Conservation (phyloP, 805 yeast genomes). For the Yamadazyma phyllophila region DNA sequence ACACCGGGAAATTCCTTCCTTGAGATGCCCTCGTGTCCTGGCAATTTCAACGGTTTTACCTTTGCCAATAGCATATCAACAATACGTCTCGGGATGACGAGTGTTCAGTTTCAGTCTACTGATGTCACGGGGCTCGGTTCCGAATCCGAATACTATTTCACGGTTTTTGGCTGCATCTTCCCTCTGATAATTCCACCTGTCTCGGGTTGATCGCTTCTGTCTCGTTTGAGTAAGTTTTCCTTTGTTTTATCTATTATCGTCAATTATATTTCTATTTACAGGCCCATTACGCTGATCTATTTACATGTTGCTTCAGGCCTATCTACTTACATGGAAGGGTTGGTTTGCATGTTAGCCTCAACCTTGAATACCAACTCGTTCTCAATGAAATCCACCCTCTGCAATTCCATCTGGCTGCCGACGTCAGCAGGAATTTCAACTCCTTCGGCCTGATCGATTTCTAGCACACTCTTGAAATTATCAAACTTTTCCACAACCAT, state of each 20-base stretch:
- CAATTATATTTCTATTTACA: not conserved
- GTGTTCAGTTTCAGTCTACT: too few species aligned
- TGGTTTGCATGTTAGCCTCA: too few species aligned
- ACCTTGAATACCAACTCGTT: slow-evolving; percentile 26
- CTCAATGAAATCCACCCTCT: slow-evolving; percentile 34
- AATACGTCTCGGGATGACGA: too few species aligned
- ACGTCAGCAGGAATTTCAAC: slow-evolving; percentile 18
- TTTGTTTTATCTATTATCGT: not conserved
- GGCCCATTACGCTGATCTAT: not conserved
- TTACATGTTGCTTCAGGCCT: slow-evolving; percentile 1
- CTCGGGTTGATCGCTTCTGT: too few species aligned
- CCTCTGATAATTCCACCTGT: too few species aligned
- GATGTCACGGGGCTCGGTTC: too few species aligned
- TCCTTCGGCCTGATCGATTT: slow-evolving; percentile 19
- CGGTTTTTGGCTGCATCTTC: too few species aligned
- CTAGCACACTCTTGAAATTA: slow-evolving; percentile 19
- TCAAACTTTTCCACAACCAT: slow-evolving; percentile 1
- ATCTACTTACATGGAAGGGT: too few species aligned
- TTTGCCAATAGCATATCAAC: too few species aligned
- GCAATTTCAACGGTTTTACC: not conserved
- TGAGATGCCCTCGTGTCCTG: not conserved
- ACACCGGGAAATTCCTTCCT: too few species aligned
- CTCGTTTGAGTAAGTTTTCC: too few species aligned
- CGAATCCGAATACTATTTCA: too few species aligned
- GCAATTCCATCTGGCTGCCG: slow-evolving; percentile 12